Evolutionary conservation across 2,329 filamentous ascomycete species (phyloP).

Genomic region (Apiospora koreana): DNA sequence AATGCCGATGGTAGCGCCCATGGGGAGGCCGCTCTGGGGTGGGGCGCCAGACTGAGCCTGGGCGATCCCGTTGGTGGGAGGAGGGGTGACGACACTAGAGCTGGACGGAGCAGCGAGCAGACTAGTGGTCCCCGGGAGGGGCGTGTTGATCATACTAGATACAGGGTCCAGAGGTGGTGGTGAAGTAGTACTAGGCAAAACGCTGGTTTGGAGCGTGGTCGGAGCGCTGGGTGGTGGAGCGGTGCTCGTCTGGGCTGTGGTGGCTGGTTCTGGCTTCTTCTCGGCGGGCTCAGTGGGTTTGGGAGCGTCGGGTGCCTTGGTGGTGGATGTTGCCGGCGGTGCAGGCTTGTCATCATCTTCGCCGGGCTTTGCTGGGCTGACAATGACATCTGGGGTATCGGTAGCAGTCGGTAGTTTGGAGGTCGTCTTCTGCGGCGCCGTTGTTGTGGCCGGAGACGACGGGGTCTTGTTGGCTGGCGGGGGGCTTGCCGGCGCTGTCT

Average conservation of each 20-base stretch:
- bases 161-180: not conserved
- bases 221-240: not conserved
- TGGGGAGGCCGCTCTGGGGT: conserved; percentile 21
- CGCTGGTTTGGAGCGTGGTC: not conserved
- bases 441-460: not conserved
- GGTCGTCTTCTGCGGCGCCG: conserved; percentile 5
- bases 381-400: not conserved
- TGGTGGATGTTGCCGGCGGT: not conserved
- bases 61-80: conserved; percentile 19
- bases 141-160: not conserved
- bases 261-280: not conserved
- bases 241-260: not conserved
- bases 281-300: not conserved
- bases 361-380: conserved; percentile 14
- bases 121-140: not conserved
- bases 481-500: not conserved
- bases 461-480: not conserved
- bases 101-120: not conserved
- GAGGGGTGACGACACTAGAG: conserved; percentile 5
- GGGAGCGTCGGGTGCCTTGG: not conserved
- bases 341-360: conserved; percentile 1
- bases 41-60: conserved; percentile 20
- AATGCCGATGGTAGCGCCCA: conserved; percentile 29
- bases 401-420: conserved; percentile 2
- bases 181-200: not conserved